phyloP scores from a whole-genome alignment of 2,329 filamentous ascomycete species.

The Xylaria arbuscula region DNA sequence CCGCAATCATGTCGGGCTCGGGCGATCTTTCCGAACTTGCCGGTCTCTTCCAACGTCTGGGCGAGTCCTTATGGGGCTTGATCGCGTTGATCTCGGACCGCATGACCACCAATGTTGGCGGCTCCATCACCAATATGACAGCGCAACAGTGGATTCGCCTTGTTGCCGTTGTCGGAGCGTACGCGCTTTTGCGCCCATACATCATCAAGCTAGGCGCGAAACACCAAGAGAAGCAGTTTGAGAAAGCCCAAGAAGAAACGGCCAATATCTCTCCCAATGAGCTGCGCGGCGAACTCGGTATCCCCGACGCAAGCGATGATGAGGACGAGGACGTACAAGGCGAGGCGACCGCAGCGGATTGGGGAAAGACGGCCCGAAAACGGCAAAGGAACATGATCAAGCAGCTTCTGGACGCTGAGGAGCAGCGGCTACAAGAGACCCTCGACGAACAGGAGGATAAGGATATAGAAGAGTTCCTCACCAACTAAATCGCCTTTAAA shows the following conservation, averaged over 20 bases:
- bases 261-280: slow-evolving; percentile 73
- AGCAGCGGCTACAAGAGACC: slow-evolving; percentile 66
- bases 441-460: slow-evolving; percentile 76
- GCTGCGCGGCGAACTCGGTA: slow-evolving; percentile 66
- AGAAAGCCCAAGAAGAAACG: slow-evolving; percentile 66
- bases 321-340: slow-evolving; percentile 60
- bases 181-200: slow-evolving; percentile 79
- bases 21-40: slow-evolving; percentile 48
- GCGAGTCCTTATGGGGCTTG: slow-evolving; percentile 47
- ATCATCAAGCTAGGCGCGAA: slow-evolving; percentile 74
- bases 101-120: slow-evolving; percentile 61
- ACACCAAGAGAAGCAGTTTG: slow-evolving; percentile 71
- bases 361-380: slow-evolving; percentile 77
- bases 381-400: slow-evolving; percentile 75
- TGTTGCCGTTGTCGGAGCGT: slow-evolving; percentile 76
- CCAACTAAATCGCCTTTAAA: slow-evolving; percentile 34
- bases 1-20: slow-evolving; percentile 46
- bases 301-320: slow-evolving; percentile 65
- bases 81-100: slow-evolving; percentile 49
- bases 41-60: slow-evolving; percentile 48
- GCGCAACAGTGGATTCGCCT: slow-evolving; percentile 73
- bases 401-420: slow-evolving; percentile 71
- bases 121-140: slow-evolving; percentile 63
- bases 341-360: slow-evolving; percentile 63
- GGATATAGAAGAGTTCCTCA: slow-evolving; percentile 78